Evolutionary conservation across 2,329 filamentous ascomycete genomes (phyloP), one percentile per base, ranked within the genome.

Genomic region (Fusarium sp.): DNA sequence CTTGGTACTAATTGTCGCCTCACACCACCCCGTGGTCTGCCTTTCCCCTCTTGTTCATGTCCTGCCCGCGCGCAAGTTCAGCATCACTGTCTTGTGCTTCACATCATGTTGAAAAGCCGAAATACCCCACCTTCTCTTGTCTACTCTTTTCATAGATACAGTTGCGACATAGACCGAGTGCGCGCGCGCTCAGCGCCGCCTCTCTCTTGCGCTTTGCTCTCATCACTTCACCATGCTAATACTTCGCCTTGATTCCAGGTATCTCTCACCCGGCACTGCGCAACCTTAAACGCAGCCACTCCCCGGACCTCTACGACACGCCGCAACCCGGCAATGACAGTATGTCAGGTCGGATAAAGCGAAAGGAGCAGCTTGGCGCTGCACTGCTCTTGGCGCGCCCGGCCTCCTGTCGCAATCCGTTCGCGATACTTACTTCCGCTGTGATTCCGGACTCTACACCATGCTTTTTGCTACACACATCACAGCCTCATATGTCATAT

Each of bases 201-300:
- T 52, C 24, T 31, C n/a, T 31, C n/a, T 33, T 41, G 27, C 22
- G 22, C 58, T 67, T 37, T 33, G 50, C 6, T 60, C 41, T 20
- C 39, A 56, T n/a, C 16, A 14, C 39, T 63, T 72, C 59, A 70
- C 67, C 33, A 75, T 80, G 74, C 81, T 83, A 64, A 83, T 71
- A 33, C 27, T 48, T 33, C 59, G 54, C 54, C 64, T 62, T 66
- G 71, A 65, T 66, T 31, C 68, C 76, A 88, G 90, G 85, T 83
- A 83, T 84, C 83, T 86, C 84, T 82, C 84, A 84, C 78, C 86
- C 83, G 87, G 85, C 81, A 84, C 80, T 92, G 76, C 92, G 94
- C 82, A 93, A 93, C 78, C 86, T 92, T 79, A 97, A 97, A 87
- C 90, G 94, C 83, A 93, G 91, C 87, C 92, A 93, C 75, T 95